Percentiles rank a stretch among this genome's conserved stretches.
phyloP scores from a whole-genome alignment of 2,329 filamentous ascomycete genomes.

The Bipolaris sorokiniana region DNA sequence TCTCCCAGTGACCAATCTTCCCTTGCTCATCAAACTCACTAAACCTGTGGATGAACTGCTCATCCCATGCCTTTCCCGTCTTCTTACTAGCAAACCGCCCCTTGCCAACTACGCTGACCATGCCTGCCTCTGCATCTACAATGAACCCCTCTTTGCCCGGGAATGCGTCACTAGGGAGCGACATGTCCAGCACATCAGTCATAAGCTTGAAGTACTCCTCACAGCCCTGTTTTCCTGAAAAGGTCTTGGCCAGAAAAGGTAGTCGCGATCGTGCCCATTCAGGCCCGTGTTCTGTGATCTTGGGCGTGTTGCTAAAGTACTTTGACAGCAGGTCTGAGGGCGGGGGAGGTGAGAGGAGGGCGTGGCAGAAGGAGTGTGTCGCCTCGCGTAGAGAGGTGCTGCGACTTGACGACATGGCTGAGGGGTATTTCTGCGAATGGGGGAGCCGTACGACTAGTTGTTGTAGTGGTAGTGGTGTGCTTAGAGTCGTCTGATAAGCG shows the following conservation, averaged over 20 bases:
- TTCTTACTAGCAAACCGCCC: slow-evolving; percentile 44
- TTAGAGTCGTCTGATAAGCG: slow-evolving; percentile 5
- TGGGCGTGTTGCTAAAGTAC: slow-evolving; percentile 38
- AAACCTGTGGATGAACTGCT: slow-evolving; percentile 51
- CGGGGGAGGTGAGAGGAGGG: slow-evolving; percentile 34
- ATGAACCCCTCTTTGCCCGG: slow-evolving; percentile 42
- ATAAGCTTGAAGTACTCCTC: slow-evolving; percentile 50
- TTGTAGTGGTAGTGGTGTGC: neutral
- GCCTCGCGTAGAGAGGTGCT: slow-evolving; percentile 29
- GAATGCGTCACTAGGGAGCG: slow-evolving; percentile 39
- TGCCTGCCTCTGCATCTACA: slow-evolving; percentile 46
- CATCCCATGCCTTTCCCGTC: slow-evolving; percentile 51
- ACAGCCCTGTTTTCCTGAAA: slow-evolving; percentile 43
- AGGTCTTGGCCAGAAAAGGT: slow-evolving; percentile 51
- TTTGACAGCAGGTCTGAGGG: slow-evolving; percentile 33
- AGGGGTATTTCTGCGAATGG: neutral
- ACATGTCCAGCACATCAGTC: slow-evolving; percentile 43
- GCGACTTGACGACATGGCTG: slow-evolving; percentile 21
- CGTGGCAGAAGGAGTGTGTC: slow-evolving; percentile 38
- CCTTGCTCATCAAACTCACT: slow-evolving; percentile 50
- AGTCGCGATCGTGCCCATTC: slow-evolving; percentile 45
- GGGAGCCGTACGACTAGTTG: slow-evolving; percentile 5
- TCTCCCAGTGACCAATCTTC: slow-evolving; percentile 52
- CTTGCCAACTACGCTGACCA: slow-evolving; percentile 48
- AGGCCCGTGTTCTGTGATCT: slow-evolving; percentile 53